phyloP scores from a whole-genome alignment of 208 protist genomes.

The Herpetomonas muscarum region DNA sequence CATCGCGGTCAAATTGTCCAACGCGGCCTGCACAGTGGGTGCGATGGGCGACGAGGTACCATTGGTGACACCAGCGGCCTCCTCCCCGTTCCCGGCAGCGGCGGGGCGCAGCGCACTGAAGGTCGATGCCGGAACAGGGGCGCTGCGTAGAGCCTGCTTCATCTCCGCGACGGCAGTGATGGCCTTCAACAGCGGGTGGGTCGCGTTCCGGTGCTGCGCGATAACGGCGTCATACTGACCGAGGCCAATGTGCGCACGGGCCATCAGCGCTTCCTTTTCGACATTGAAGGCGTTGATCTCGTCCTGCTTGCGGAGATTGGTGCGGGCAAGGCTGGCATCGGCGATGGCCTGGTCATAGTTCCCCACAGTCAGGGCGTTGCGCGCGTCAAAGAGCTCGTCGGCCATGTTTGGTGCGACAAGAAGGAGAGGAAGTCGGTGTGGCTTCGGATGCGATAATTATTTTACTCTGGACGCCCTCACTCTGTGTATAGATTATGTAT shows the following conservation, averaged over 20 bases:
- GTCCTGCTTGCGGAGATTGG: conserved; percentile 34
- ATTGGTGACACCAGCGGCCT: too few species aligned
- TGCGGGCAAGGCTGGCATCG: conserved; percentile 41
- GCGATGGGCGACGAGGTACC: too few species aligned
- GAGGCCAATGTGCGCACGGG: conserved; percentile 71
- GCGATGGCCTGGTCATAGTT: conserved; percentile 83
- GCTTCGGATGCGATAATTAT: too few species aligned
- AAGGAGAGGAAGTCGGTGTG: neutral
- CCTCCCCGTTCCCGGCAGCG: conserved; percentile 4
- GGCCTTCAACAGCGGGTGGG: conserved; percentile 42
- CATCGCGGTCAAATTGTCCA: conserved; percentile 27
- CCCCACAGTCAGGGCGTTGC: conserved; percentile 79
- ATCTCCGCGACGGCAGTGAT: conserved; percentile 61
- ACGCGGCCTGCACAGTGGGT: conserved; percentile 7
- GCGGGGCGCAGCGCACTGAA: too few species aligned
- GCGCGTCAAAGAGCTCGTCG: conserved; percentile 80
- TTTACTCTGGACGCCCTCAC: too few species aligned
- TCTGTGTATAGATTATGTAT: too few species aligned
- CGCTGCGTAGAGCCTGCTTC: conserved; percentile 19
- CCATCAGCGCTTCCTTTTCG: conserved; percentile 62
- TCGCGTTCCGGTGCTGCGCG: conserved; percentile 43
- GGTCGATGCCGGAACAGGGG: neutral
- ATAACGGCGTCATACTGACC: conserved; percentile 68
- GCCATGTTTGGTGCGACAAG: conserved; percentile 31
- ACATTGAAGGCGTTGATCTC: conserved; percentile 55